phyloP scores from a whole-genome alignment of 2,329 filamentous ascomycete species.

The Beauveria varroae region DNA sequence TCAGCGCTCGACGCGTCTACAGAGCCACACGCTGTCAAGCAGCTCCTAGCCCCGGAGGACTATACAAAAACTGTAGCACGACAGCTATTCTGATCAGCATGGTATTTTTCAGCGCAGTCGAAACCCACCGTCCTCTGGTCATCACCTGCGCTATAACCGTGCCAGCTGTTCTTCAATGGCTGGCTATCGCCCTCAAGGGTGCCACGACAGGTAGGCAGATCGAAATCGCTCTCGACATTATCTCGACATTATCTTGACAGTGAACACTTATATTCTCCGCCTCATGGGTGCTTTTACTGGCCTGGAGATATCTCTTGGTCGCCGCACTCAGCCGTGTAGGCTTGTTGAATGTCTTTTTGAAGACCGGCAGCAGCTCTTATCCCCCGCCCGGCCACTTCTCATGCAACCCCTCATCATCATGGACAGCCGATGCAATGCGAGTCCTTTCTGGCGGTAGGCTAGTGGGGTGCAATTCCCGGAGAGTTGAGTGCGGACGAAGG shows the following conservation, averaged over 20 bases:
- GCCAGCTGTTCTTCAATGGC: not conserved
- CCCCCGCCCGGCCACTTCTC: not conserved
- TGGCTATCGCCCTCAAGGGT: too few relatives aligned
- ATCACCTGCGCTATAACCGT: not conserved
- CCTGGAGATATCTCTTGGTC: slow-evolving; percentile 19
- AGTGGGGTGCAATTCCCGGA: not conserved
- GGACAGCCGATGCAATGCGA: not conserved
- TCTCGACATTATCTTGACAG: not conserved
- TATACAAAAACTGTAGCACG: not conserved
- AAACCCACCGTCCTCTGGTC: not conserved
- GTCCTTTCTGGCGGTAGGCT: not conserved
- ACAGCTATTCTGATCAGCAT: not conserved
- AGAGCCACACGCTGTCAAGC: not conserved
- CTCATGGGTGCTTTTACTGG: not conserved
- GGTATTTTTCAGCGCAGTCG: not conserved
- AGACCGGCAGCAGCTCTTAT: not conserved
- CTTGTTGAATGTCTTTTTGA: not conserved
- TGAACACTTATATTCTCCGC: not conserved
- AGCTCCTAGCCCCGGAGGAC: slow-evolving; percentile 5
- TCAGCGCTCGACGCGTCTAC: too few relatives aligned
- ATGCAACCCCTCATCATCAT: not conserved
- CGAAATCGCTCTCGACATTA: not conserved
- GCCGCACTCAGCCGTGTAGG: not conserved
- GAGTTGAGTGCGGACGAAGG: not conserved
- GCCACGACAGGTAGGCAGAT: not conserved